These are phyloP conservation scores for Neurospora sp. DNA, from an alignment of 495 filamentous ascomycete genomes.

Conservation along the genomic window DNA sequence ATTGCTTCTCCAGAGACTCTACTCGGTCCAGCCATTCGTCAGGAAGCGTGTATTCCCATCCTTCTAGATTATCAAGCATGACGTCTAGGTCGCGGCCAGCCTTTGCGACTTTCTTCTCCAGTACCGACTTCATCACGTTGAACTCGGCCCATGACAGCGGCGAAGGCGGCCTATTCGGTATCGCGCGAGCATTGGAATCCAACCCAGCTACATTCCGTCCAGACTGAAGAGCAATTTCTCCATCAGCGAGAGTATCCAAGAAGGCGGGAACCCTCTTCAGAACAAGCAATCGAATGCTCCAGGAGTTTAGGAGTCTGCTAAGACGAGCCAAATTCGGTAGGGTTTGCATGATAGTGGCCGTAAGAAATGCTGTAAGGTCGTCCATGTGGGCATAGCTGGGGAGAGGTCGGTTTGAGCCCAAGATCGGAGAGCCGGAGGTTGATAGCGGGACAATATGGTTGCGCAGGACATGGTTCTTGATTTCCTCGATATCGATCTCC, in stretches of 20 bases:
- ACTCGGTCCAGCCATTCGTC: slow-evolving; percentile 80
- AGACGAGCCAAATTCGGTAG: slow-evolving; percentile 73
- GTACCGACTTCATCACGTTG: slow-evolving; percentile 48
- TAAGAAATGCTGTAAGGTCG: slow-evolving; percentile 81
- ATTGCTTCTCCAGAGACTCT: slow-evolving; percentile 71
- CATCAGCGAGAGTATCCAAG: slow-evolving; percentile 53
- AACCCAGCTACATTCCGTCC: slow-evolving; percentile 50
- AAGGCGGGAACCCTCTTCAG: slow-evolving; percentile 61
- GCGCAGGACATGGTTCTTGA: slow-evolving; percentile 80
- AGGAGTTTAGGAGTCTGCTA: slow-evolving; percentile 56
- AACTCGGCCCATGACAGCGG: slow-evolving; percentile 43
- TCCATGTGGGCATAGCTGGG: slow-evolving; percentile 50
- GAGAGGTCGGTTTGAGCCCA: slow-evolving; percentile 33
- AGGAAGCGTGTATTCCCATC: slow-evolving; percentile 69
- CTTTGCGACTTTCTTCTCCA: slow-evolving; percentile 59
- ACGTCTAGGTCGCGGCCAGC: slow-evolving; percentile 67
- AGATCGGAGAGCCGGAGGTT: slow-evolving; percentile 41
- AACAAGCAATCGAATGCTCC: slow-evolving; percentile 67
- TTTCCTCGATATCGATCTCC: slow-evolving; percentile 72
- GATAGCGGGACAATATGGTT: slow-evolving; percentile 56
- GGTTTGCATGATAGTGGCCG: slow-evolving; percentile 75
- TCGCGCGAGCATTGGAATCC: slow-evolving; percentile 1
- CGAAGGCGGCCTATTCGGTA: slow-evolving; percentile 11
- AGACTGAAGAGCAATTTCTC: slow-evolving; percentile 50
- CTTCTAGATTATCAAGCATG: slow-evolving; percentile 79